Base-by-base conservation (phyloP, 805 yeast genomes). In the Ogataea paraovalis region DNA sequence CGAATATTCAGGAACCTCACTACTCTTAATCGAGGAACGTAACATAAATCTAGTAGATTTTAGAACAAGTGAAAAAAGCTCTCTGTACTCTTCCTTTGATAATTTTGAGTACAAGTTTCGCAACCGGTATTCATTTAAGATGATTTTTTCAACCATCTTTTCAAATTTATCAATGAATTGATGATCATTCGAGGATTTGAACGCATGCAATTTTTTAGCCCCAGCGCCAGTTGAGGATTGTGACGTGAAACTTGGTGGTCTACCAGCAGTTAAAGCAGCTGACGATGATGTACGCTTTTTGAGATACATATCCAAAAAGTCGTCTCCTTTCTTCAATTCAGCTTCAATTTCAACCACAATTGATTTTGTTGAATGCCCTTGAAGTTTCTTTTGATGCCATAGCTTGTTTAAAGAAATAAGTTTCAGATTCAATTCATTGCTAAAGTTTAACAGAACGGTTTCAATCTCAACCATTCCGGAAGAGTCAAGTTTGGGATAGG, bases 41-140 rank as follows among this genome's bases (percentile, higher is more conserved):
- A 69, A 62, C 8, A 73, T 62, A 47, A 72, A 73, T 46, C 68
- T 69, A 3, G 73, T 62, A 0, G 74, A 65, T 43, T 62, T 60
- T 47, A 59, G 66, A 0, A 73, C 62, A 49, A 67, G 61, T 42
- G 64, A 58, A 53, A 65, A 67, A n/a, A 73, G 52, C n/a, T 57
- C 67, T 54, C 50, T 66, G 60, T 54, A 65, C 49, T 48, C 70
- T 52, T 37, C 60, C 25, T 47, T 60, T 52, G 47, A 58, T 43
- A 55, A 42, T n/a, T 40, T 48, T 8, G 51, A 53, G 57, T 38
- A 66, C 51, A 70, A 51, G 13, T 65, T 66, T 41, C 72, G 50
- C 25, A 69, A 47, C 34, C 71, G 58, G 39, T 72, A 56, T 37
- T 73, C 75, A 41, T 69, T 60, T 13, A 63, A 52, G 14, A 71